phyloP scores from a whole-genome alignment of 768 basidiomycete species.

The Cantharellus cinnabarinus region DNA sequence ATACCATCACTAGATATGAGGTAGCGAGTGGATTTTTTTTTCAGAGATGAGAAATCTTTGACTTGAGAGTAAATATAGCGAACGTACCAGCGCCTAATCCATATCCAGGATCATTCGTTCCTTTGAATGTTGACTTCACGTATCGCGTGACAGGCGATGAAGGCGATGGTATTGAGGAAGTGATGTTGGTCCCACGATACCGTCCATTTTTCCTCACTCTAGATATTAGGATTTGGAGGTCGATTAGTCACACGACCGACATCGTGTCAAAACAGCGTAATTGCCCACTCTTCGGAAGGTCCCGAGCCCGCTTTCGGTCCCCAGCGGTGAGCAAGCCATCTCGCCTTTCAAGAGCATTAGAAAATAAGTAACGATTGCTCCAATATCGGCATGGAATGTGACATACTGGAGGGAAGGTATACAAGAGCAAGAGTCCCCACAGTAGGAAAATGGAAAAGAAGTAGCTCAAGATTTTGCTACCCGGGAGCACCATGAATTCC shows the following conservation, averaged over 20 bases:
- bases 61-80: neutral
- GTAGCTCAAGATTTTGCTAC: constrained; percentile 4
- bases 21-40: neutral
- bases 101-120: constrained; percentile 65
- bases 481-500: constrained; percentile 29
- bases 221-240: neutral
- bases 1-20: constrained; percentile 37
- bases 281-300: constrained; percentile 40
- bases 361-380: neutral
- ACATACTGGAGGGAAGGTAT: constrained; percentile 15
- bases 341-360: constrained; percentile 21
- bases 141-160: constrained; percentile 19
- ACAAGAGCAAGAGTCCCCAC: constrained; percentile 3
- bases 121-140: constrained; percentile 41
- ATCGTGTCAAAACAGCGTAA: neutral
- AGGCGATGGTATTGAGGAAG: constrained; percentile 32
- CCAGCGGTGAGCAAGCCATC: constrained; percentile 33
- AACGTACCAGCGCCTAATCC: constrained; percentile 24
- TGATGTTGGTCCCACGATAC: constrained; percentile 35
- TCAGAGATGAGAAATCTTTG: neutral
- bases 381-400: neutral
- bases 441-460: constrained; percentile 5
- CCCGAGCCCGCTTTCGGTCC: constrained; percentile 37
- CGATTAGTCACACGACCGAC: neutral
- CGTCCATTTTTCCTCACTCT: too few species aligned